Evolutionary conservation across 176 grass and related monocot species (phyloP), one percentile per base, ranked within the genome.

Genomic region (Oryza glaberrima): DNA sequence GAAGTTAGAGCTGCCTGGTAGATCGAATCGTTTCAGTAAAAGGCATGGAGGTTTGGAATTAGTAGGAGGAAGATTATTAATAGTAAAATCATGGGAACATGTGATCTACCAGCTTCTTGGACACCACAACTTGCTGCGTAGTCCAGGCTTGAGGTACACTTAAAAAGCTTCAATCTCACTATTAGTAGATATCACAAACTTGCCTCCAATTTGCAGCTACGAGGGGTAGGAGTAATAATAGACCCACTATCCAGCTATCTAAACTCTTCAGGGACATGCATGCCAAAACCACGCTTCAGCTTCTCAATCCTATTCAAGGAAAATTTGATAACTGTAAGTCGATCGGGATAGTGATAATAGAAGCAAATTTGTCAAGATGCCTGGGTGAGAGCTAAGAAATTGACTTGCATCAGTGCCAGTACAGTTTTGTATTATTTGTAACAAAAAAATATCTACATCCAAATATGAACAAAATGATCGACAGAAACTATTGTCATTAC

Each of bases 271-370:
- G 89, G 96, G 72, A 92, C 90, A 6, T 85, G 91, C 96, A 98
- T 96, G 36, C 96, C 96, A 81, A 98, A 94, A 86, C 96, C 96
- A 13, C 81, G 91, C 88, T 93, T 94, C 90, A 96, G 84, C 83
- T 92, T 95, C 81, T 98, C 96, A 64, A 98, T 89, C 82, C 96
- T 98, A 76, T 67, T 78, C 34, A 90, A 81, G 44, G 75, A 72
- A 82, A 91, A 77, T 47, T 23, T 61, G 63, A 61, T 32, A 72
- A 82, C 13, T 43, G 75, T 87, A 19, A 91, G 78, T 70, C 63
- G 12, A 69, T 36, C 38, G 22, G 25, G 4, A 51, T 28, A 20
- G 44, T 7, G 9, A 77, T 14, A 85, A 19, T 49, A 23, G 14
- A 86, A 78, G 25, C 3, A 69, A 69, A 51, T 28, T 52, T 41